These are phyloP conservation scores for Phytophthora ramorum DNA, from an alignment of 352 stramenopile species.

Conservation along the genomic window DNA sequence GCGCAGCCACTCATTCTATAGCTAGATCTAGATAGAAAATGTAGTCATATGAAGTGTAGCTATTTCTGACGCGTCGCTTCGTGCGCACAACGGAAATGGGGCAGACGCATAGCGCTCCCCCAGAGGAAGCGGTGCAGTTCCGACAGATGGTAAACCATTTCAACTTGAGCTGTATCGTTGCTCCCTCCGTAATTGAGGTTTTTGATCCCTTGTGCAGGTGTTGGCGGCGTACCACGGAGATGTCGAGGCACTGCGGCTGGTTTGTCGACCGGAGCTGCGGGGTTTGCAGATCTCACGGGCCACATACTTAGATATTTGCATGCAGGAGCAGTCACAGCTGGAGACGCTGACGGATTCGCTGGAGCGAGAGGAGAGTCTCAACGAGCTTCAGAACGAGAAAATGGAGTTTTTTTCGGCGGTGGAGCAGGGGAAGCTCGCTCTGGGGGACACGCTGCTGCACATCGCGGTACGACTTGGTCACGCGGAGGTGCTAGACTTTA, in stretches of 20 bases:
- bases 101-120: conserved; percentile 64
- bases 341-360: conserved; percentile 68
- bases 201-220: conserved; percentile 30
- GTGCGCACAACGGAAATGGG: conserved; percentile 40
- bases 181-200: neutral
- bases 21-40: neutral
- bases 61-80: neutral
- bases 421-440: conserved; percentile 57
- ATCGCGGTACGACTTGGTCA: conserved; percentile 67
- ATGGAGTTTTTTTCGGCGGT: conserved; percentile 80
- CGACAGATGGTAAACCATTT: conserved; percentile 52
- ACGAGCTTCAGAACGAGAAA: conserved; percentile 72
- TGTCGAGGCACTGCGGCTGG: conserved; percentile 42
- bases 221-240: conserved; percentile 61
- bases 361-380: conserved; percentile 52
- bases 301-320: conserved; percentile 80
- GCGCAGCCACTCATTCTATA: neutral
- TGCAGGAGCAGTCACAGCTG: conserved; percentile 62
- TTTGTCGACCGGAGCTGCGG: conserved; percentile 55
- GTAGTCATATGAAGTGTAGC: conserved; percentile 6
- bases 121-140: conserved; percentile 60
- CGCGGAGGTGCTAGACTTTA: conserved; percentile 62
- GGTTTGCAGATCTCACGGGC: conserved; percentile 77
- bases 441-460: conserved; percentile 80
- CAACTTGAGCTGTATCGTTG: neutral